These are phyloP conservation scores for Claviceps monticola DNA, from an alignment of 2,329 filamentous ascomycete genomes.

Conservation along the genomic window DNA sequence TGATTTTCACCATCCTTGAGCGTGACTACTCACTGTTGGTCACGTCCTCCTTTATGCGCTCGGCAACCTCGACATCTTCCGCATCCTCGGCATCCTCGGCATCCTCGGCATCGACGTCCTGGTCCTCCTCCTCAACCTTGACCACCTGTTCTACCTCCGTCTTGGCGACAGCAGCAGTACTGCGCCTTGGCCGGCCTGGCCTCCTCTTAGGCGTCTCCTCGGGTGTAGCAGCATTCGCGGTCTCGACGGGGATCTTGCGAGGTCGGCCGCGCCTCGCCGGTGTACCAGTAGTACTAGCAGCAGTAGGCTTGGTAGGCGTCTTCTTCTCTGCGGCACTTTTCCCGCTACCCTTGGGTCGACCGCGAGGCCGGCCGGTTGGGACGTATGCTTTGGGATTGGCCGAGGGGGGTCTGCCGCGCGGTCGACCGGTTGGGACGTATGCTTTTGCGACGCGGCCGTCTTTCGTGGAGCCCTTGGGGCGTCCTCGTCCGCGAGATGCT, in stretches of 20 bases:
- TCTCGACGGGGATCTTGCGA: slow-evolving; percentile 13
- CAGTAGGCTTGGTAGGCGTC: slow-evolving; percentile 7
- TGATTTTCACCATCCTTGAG: slow-evolving; percentile 1
- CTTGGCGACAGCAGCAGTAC: not conserved
- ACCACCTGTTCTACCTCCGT: not conserved
- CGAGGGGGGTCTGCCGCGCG: slow-evolving; percentile 29
- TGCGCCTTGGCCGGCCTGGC: slow-evolving; percentile 2
- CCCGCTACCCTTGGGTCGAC: slow-evolving; percentile 29
- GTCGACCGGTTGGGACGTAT: slow-evolving; percentile 24
- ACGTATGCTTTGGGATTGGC: slow-evolving; percentile 15
- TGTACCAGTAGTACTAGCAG: slow-evolving; percentile 5
- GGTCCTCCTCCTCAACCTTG: not conserved
- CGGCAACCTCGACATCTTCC: slow-evolving; percentile 9
- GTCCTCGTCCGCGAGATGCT: slow-evolving; percentile 3
- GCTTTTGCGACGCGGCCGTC: slow-evolving; percentile 17
- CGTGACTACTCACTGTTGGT: slow-evolving; percentile 9
- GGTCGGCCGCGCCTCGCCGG: slow-evolving; percentile 17
- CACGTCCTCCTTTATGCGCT: slow-evolving; percentile 7
- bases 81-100: slow-evolving; percentile 10
- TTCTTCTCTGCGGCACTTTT: slow-evolving; percentile 13
- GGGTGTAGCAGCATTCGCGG: slow-evolving; percentile 9
- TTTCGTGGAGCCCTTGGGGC: not conserved
- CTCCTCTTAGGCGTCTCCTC: slow-evolving; percentile 10
- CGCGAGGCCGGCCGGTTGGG: slow-evolving; percentile 32
- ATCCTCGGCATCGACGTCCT: slow-evolving; percentile 11